Evolutionary conservation across 2,329 filamentous ascomycete species (phyloP).

Genomic region (Blastomyces emzantsi): DNA sequence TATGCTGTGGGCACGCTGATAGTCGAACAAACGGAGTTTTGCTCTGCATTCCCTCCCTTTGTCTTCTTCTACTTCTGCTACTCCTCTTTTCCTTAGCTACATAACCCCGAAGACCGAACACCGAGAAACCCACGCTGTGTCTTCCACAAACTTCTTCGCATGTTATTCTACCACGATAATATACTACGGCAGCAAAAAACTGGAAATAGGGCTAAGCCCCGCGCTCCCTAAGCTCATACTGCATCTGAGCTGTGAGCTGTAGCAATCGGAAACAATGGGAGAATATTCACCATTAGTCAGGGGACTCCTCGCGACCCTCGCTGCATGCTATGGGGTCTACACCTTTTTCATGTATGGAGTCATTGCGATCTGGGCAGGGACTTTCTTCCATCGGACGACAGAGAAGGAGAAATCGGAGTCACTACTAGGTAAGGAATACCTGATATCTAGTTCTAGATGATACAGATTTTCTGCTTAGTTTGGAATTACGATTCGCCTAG

Average conservation of each 20-base stretch:
- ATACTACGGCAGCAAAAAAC: background rate
- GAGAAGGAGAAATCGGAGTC: constrained; percentile 36
- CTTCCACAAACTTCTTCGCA: no score
- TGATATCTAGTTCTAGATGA: background rate
- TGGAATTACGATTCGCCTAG: background rate
- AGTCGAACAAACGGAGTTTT: no score
- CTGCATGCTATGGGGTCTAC: constrained; percentile 30
- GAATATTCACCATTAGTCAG: constrained; percentile 13
- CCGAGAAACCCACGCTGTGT: background rate
- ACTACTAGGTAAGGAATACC: constrained; percentile 29
- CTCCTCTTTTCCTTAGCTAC: background rate
- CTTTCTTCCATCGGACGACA: constrained; percentile 30
- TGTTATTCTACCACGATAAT: background rate
- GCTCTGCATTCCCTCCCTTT: background rate
- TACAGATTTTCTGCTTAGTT: background rate
- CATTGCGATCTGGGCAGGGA: constrained; percentile 26
- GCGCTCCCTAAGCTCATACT: background rate
- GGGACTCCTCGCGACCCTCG: constrained; percentile 16
- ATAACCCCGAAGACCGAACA: background rate
- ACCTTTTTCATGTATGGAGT: constrained; percentile 27
- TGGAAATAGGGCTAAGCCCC: background rate
- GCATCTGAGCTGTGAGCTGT: background rate
- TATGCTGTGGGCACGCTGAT: no score
- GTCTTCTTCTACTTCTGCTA: background rate
- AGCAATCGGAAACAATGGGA: background rate